Conservation (phyloP, 495 filamentous ascomycete genomes). For the Schizothecium vesticola region DNA sequence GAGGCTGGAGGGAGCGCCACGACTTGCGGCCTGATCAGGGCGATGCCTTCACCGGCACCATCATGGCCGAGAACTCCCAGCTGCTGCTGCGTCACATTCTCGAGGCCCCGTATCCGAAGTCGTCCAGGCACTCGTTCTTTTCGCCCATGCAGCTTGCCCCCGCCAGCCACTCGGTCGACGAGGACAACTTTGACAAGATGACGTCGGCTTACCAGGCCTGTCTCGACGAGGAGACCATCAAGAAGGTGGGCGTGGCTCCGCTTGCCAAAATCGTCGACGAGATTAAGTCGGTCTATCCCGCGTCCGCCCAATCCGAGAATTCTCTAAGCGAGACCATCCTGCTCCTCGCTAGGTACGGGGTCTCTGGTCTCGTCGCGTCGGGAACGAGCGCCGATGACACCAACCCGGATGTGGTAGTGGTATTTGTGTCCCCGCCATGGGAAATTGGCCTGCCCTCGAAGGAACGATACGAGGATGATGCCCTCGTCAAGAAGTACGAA, state of each 20-base stretch:
- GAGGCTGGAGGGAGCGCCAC: constrained; percentile 59
- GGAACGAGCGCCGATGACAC: constrained; percentile 51
- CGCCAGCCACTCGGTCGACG: constrained; percentile 34
- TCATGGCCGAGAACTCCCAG: constrained; percentile 51
- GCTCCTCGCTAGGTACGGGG: constrained; percentile 44
- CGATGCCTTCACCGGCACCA: constrained; percentile 54
- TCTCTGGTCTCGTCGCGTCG: constrained; percentile 41
- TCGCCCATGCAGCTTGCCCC: constrained; percentile 36
- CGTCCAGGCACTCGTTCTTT: constrained; percentile 44
- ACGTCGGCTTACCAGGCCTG: constrained; percentile 60
- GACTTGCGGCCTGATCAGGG: constrained; percentile 64
- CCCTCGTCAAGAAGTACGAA: constrained; percentile 48
- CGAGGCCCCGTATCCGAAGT: constrained; percentile 49
- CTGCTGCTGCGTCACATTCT: constrained; percentile 55
- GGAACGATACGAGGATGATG: constrained; percentile 56
- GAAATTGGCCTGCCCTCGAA: constrained; percentile 56
- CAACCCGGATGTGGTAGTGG: constrained; percentile 54
- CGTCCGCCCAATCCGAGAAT: not conserved
- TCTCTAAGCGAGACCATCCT: constrained; percentile 29
- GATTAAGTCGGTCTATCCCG: constrained; percentile 9
- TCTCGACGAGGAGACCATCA: constrained; percentile 52
- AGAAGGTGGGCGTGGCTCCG: constrained; percentile 49
- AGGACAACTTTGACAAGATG: constrained; percentile 62
- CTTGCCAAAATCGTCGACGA: constrained; percentile 39
- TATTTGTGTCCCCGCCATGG: constrained; percentile 46